These are phyloP conservation scores for Backusella mclennaniae DNA, from an alignment of 192 early-diverging fungal genomes.

Conservation along the genomic window DNA sequence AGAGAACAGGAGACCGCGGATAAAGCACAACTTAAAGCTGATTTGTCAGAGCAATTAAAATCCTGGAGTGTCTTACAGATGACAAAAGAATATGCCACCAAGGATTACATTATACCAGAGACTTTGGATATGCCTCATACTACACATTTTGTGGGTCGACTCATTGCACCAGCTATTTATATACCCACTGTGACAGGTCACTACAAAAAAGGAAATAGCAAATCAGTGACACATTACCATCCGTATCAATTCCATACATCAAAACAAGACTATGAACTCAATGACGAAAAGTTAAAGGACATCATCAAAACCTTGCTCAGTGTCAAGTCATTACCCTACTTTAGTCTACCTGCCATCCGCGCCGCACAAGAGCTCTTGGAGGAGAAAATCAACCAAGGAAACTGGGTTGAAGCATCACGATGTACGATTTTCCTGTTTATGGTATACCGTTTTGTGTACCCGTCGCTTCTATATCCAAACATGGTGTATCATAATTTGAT, in stretches of 20 bases:
- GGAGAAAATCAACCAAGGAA: constrained; percentile 7
- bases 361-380: not conserved
- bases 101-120: not conserved
- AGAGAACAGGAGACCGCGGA: not conserved
- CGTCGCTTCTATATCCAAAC: constrained; percentile 15
- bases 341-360: not conserved
- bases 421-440: constrained; percentile 16
- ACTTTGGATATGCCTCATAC: constrained; percentile 12
- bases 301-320: not conserved
- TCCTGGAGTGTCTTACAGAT: constrained; percentile 2
- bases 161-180: constrained; percentile 18
- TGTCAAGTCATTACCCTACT: not conserved
- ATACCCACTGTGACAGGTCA: not conserved
- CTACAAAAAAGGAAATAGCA: not conserved
- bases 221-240: not conserved
- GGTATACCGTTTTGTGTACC: constrained; percentile 27
- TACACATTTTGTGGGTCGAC: constrained; percentile 14
- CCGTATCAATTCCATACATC: not conserved
- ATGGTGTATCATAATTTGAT: constrained; percentile 14
- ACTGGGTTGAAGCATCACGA: constrained; percentile 26
- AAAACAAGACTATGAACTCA: not conserved
- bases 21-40: not conserved
- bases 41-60: not conserved
- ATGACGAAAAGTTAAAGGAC: not conserved
- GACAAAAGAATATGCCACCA: constrained; percentile 7